These are phyloP conservation scores for Barnettozyma californica DNA, from an alignment of 805 yeast genomes.

Conservation along the genomic window DNA sequence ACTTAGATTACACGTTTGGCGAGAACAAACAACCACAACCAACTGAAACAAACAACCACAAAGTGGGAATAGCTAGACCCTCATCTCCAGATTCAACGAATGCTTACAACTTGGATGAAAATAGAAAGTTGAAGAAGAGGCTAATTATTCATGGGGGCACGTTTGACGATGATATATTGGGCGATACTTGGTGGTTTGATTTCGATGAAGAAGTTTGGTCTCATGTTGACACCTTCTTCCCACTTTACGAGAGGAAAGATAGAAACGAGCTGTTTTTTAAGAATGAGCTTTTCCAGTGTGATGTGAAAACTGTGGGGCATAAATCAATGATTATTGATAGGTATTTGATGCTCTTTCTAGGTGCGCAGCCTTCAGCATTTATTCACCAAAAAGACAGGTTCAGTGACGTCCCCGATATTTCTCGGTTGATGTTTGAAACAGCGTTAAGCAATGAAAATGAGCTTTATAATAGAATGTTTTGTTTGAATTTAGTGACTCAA, in stretches of 20 bases:
- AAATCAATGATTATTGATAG: constrained; percentile 14
- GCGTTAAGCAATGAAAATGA: constrained; percentile 1
- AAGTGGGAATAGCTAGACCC: constrained; percentile 14
- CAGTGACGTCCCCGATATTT: constrained; percentile 13
- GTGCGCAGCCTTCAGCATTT: constrained; percentile 11
- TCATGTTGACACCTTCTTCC: constrained; percentile 23
- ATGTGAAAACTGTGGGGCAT: constrained; percentile 16
- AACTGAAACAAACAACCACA: background rate
- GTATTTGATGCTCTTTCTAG: constrained; percentile 16
- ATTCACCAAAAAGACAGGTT: background rate
- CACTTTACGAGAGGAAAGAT: constrained; percentile 8
- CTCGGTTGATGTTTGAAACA: constrained; percentile 2
- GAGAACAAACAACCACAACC: background rate
- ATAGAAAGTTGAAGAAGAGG: constrained; percentile 8
- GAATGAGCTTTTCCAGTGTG: constrained; percentile 7
- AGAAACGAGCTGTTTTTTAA: constrained; percentile 12
- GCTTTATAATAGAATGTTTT: constrained; percentile 10
- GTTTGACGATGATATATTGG: constrained; percentile 27
- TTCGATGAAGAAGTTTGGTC: constrained; percentile 40
- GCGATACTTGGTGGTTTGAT: constrained; percentile 49
- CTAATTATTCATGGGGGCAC: constrained; percentile 37
- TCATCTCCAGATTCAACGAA: constrained; percentile 9
- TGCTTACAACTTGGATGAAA: constrained; percentile 1
- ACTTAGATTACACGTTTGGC: constrained; percentile 9
- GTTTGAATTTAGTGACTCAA: constrained; percentile 11